Conservation (phyloP, 345 rosid species). For the Syzygium aqueum region DNA sequence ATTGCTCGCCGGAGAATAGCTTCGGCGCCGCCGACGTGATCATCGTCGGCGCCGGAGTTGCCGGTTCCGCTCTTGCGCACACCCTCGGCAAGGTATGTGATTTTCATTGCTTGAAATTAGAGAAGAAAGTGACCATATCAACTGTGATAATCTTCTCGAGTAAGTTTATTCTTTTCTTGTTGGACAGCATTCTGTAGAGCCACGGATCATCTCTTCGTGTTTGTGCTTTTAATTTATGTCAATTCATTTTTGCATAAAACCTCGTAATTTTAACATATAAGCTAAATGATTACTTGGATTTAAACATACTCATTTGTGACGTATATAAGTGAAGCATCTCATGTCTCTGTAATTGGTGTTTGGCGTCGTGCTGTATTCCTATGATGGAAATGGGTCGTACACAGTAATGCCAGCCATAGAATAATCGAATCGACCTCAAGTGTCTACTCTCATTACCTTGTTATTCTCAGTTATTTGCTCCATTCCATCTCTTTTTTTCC, state of each 20-base stretch:
- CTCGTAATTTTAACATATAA: neutral
- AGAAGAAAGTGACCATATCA: neutral
- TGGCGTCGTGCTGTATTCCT: neutral
- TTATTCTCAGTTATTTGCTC: neutral
- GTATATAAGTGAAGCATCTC: neutral
- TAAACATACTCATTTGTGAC: neutral
- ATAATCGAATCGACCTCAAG: neutral
- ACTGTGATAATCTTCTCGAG: neutral
- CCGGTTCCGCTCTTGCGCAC: slow-evolving; percentile 74
- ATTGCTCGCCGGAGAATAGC: slow-evolving; percentile 2
- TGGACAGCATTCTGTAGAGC: neutral
- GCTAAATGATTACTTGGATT: neutral
- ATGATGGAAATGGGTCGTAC: neutral
- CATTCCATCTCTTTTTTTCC: neutral
- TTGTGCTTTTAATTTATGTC: neutral
- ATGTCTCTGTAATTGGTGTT: neutral
- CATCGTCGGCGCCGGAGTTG: slow-evolving; percentile 82
- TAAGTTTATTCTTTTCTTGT: neutral
- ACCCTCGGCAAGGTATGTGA: slow-evolving; percentile 62
- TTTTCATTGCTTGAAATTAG: neutral
- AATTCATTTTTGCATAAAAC: neutral
- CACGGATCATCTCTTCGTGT: neutral
- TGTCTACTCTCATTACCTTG: neutral
- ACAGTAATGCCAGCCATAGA: neutral
- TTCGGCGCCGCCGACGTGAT: slow-evolving; percentile 30